Percentiles rank a stretch among this genome's conserved stretches.
phyloP scores from a whole-genome alignment of 495 filamentous ascomycete genomes.

The Pyronema omphalodes region DNA sequence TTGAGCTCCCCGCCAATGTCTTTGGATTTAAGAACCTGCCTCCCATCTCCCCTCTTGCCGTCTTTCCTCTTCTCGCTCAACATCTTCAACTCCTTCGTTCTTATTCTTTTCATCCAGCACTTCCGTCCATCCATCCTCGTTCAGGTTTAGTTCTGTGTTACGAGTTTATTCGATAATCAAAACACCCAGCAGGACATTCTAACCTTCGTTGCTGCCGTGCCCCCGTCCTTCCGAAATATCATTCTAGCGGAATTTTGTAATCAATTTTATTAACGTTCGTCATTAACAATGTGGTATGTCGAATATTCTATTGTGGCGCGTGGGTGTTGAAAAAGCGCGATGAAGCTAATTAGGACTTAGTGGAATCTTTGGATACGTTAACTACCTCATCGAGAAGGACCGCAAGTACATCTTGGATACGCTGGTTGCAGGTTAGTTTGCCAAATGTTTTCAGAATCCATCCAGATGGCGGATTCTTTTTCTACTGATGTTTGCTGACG shows the following conservation, averaged over 20 bases:
- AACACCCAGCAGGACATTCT: too few species aligned
- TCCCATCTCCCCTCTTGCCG: constrained; percentile 17
- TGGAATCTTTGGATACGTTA: constrained; percentile 98
- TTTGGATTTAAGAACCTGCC: constrained; percentile 19
- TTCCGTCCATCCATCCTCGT: constrained; percentile 1
- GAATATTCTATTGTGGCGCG: background rate
- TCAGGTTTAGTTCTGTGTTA: background rate
- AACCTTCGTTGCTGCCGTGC: background rate
- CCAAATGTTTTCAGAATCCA: background rate
- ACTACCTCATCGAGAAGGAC: constrained; percentile 84
- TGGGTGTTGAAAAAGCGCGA: background rate
- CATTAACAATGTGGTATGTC: constrained; percentile 19
- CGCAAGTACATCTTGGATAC: constrained; percentile 86
- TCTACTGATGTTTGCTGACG: background rate
- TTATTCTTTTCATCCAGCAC: constrained; percentile 3
- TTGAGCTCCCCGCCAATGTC: constrained; percentile 1
- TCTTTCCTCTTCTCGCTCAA: constrained; percentile 19
- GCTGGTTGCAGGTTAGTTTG: constrained; percentile 68
- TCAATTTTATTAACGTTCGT: constrained; percentile 9
- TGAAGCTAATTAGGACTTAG: constrained; percentile 28
- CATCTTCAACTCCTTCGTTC: constrained; percentile 3
- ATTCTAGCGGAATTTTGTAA: background rate
- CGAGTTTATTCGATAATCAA: background rate
- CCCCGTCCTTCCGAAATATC: background rate
- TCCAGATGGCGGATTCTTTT: background rate